Conservation (phyloP, 768 basidiomycete species). For the Fistulinella prunicolor region DNA sequence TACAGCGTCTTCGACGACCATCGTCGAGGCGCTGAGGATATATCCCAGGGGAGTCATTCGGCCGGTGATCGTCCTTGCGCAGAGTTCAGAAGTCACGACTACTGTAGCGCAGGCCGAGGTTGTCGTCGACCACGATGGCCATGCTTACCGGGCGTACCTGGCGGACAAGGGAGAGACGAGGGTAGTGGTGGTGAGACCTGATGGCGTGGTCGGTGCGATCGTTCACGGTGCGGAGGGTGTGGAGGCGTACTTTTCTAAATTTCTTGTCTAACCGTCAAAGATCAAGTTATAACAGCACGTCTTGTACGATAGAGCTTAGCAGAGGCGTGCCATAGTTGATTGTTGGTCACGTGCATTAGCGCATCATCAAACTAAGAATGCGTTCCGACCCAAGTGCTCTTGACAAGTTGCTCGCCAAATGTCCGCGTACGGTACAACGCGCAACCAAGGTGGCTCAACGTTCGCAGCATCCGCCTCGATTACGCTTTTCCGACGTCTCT, state of each 20-base stretch:
- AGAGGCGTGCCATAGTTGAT: no score
- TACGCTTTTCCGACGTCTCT: constrained; percentile 80
- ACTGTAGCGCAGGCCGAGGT: constrained; percentile 25
- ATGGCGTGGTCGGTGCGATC: constrained; percentile 40
- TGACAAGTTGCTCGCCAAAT: constrained; percentile 28
- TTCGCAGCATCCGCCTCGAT: constrained; percentile 59
- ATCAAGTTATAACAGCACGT: no score
- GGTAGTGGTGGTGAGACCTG: constrained; percentile 42
- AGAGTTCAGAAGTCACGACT: background rate
- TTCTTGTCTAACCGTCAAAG: constrained; percentile 15
- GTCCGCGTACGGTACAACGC: constrained; percentile 53
- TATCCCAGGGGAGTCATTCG: constrained; percentile 8
- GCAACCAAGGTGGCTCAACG: constrained; percentile 46
- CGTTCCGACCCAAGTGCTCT: background rate
- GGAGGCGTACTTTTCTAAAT: constrained; percentile 14
- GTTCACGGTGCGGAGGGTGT: constrained; percentile 18
- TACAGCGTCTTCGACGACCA: background rate
- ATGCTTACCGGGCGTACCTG: constrained; percentile 41
- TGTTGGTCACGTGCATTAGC: constrained; percentile 12
- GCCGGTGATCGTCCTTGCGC: constrained; percentile 14
- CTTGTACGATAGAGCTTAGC: no score
- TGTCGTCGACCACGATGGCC: constrained; percentile 36
- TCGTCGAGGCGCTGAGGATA: constrained; percentile 7
- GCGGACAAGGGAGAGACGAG: constrained; percentile 27
- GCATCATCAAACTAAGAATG: background rate